Evolutionary conservation across 2,329 filamentous ascomycete genomes (phyloP).

Genomic region (Emmonsia crescens): DNA sequence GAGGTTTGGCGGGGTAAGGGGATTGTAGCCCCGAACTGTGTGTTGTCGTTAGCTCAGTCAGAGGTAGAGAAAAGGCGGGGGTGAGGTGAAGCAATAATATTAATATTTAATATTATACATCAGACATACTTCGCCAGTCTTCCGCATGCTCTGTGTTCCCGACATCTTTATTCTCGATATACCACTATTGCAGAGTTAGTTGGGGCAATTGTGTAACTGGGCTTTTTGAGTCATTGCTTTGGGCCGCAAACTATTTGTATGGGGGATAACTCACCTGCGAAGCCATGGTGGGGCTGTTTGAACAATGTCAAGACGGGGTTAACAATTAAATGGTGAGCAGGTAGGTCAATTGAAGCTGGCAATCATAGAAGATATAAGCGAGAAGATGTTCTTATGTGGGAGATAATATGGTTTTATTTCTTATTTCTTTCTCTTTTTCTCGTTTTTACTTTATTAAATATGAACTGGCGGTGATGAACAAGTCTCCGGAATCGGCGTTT

Average conservation of each 20-base stretch:
- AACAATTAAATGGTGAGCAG: not conserved
- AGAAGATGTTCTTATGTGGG: not conserved
- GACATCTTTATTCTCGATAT: constrained; percentile 67
- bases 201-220: not conserved
- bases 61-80: not conserved
- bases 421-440: not conserved
- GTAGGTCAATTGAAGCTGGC: not conserved
- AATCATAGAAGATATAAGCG: not conserved
- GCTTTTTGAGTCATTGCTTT: not conserved
- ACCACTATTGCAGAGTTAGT: constrained; percentile 44
- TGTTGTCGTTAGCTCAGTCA: constrained; percentile 3
- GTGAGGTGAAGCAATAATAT: not conserved
- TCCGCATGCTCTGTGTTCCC: constrained; percentile 64
- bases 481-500: not conserved
- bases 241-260: not conserved
- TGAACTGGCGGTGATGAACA: not conserved
- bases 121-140: constrained; percentile 67
- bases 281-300: not conserved
- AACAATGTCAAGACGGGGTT: not conserved
- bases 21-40: constrained; percentile 78
- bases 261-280: not conserved
- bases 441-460: not conserved
- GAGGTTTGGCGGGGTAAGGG: constrained; percentile 81
- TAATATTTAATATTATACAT: not conserved
- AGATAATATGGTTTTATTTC: not conserved